Evolutionary conservation across 352 stramenopile genomes (phyloP).

Genomic region (Thraustochytrium sp.): DNA sequence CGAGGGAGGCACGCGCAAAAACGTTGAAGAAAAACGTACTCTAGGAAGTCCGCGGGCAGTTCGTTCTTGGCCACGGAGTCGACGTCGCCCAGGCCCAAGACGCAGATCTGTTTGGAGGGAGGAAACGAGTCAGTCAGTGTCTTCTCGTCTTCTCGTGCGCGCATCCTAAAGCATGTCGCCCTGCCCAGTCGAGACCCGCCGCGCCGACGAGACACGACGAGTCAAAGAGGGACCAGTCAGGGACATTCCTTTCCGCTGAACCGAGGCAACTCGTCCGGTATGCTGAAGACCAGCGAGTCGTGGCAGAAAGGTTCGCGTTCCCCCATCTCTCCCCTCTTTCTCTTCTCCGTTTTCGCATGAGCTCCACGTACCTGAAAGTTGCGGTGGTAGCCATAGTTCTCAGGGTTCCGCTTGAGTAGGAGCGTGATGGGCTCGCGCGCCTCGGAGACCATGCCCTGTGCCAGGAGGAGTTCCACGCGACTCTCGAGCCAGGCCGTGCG

Average conservation of each 20-base stretch:
- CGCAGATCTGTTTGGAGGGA: too few relatives aligned
- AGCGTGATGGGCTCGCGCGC: slow-evolving; percentile 63
- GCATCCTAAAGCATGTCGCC: neutral
- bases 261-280: slow-evolving; percentile 27
- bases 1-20: neutral
- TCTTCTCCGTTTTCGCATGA: slow-evolving; percentile 26
- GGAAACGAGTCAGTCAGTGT: too few relatives aligned
- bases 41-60: too few relatives aligned
- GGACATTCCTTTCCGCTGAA: slow-evolving; percentile 2
- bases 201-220: neutral
- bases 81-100: too few relatives aligned
- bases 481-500: slow-evolving; percentile 45
- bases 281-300: neutral
- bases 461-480: slow-evolving; percentile 51
- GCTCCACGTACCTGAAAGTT: slow-evolving; percentile 70
- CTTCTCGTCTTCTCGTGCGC: neutral
- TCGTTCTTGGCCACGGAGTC: too few relatives aligned
- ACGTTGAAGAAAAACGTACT: neutral
- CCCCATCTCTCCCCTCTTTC: slow-evolving; percentile 43
- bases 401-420: slow-evolving; percentile 73
- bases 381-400: slow-evolving; percentile 79
- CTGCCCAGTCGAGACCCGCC: neutral
- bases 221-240: neutral
- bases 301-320: slow-evolving; percentile 34
- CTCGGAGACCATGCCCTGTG: slow-evolving; percentile 57